Percentiles rank a stretch among this genome's conserved stretches.
Conservation (phyloP, 495 filamentous ascomycete species). For the Penicillium parvum region DNA sequence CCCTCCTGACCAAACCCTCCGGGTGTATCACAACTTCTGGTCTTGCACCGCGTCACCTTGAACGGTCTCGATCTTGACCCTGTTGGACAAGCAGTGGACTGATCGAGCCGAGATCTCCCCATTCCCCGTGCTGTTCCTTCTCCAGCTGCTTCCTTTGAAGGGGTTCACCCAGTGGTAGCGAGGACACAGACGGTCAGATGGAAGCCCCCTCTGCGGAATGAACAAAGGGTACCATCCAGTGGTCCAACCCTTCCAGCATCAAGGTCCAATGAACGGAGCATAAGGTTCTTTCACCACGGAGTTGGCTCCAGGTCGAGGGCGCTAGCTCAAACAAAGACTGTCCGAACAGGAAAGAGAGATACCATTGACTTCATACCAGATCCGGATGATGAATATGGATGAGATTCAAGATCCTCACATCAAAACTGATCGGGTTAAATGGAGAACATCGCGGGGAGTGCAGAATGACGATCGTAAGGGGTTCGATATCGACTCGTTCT, state of each 20-base stretch:
- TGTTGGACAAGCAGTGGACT: too few species aligned
- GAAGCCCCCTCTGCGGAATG: neutral
- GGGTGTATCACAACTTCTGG: conserved; percentile 15
- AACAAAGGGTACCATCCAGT: neutral
- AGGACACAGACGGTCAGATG: too few species aligned
- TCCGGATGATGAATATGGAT: neutral
- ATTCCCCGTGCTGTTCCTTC: too few species aligned
- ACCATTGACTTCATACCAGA: neutral
- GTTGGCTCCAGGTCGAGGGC: neutral
- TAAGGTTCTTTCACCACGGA: conserved; percentile 4
- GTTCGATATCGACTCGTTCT: conserved; percentile 6
- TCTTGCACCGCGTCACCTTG: conserved; percentile 11
- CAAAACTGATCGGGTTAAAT: conserved; percentile 23
- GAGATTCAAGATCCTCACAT: neutral
- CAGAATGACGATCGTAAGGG: conserved; percentile 22
- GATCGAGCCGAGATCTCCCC: neutral
- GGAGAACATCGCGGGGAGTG: conserved; percentile 25
- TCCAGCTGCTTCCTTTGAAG: too few species aligned
- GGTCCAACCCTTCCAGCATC: neutral
- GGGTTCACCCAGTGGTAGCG: too few species aligned
- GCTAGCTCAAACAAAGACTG: neutral
- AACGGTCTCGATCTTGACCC: too few species aligned
- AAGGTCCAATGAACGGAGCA: neutral
- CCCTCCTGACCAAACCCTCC: conserved; percentile 11
- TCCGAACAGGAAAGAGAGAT: neutral